Evolutionary conservation across 2,329 filamentous ascomycete species (phyloP).

Genomic region (Endothia cerciana): DNA sequence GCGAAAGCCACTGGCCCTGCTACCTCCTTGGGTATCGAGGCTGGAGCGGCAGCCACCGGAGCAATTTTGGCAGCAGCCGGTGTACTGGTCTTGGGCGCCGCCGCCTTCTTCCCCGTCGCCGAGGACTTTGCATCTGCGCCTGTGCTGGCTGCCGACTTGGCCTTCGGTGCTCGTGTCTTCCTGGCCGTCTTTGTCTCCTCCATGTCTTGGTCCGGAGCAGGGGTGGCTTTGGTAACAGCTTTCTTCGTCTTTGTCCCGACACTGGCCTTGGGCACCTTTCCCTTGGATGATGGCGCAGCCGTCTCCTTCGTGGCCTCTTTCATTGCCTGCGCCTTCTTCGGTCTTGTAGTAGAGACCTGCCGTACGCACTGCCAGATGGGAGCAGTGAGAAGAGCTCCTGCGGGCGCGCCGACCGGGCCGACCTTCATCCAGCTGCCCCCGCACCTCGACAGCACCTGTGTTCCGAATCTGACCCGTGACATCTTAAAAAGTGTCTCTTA

Average conservation of each 20-base stretch:
- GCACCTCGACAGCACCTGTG: slow-evolving; percentile 21
- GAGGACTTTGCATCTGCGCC: neutral
- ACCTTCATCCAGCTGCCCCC: slow-evolving; percentile 14
- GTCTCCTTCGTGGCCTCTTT: slow-evolving; percentile 18
- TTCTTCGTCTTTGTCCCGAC: slow-evolving; percentile 17
- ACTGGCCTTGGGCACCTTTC: slow-evolving; percentile 13
- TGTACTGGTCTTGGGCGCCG: neutral
- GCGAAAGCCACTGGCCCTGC: neutral
- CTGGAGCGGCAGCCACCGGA: neutral
- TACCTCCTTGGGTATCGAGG: neutral
- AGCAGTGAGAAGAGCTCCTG: neutral
- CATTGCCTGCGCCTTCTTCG: slow-evolving; percentile 21
- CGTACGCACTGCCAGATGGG: slow-evolving; percentile 13
- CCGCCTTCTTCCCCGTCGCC: slow-evolving; percentile 5
- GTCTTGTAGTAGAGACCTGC: slow-evolving; percentile 24
- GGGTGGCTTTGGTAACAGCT: slow-evolving; percentile 9
- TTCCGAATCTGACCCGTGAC: slow-evolving; percentile 17
- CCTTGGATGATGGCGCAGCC: neutral
- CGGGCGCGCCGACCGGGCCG: slow-evolving; percentile 10
- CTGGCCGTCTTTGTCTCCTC: neutral
- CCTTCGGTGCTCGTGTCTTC: slow-evolving; percentile 6
- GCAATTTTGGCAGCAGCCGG: neutral
- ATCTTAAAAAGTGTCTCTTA: slow-evolving; percentile 7
- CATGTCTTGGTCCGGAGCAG: neutral
- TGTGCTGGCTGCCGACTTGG: neutral